Percentiles rank a stretch among this genome's conserved stretches.
Conservation (phyloP, 495 filamentous ascomycete genomes). For the Penicillium silybi region DNA sequence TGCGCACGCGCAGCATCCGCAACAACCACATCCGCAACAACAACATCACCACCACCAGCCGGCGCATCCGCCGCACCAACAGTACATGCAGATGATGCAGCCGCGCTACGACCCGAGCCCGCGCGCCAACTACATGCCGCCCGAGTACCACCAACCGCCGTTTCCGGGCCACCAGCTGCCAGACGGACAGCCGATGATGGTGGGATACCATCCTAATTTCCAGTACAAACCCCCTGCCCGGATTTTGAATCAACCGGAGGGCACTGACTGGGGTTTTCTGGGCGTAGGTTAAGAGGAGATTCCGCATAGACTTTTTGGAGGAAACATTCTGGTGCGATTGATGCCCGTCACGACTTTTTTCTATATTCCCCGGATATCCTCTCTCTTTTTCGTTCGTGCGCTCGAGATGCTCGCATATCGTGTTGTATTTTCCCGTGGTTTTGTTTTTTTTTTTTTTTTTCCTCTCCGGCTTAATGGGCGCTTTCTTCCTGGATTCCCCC, state of each 20-base stretch:
- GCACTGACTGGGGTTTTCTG: slow-evolving; percentile 46
- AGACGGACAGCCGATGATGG: slow-evolving; percentile 35
- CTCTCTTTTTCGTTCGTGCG: neutral
- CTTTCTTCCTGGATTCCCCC: slow-evolving; percentile 10
- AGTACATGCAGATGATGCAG: slow-evolving; percentile 39
- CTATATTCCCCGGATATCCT: slow-evolving; percentile 11
- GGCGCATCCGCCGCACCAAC: slow-evolving; percentile 22
- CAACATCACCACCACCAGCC: slow-evolving; percentile 30
- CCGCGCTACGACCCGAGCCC: slow-evolving; percentile 36
- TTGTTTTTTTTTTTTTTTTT: slow-evolving; percentile 6
- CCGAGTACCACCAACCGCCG: slow-evolving; percentile 32
- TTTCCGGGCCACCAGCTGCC: slow-evolving; percentile 29
- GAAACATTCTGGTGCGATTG: slow-evolving; percentile 14
- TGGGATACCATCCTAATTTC: slow-evolving; percentile 35
- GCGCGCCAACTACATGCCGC: slow-evolving; percentile 34
- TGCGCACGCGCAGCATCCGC: slow-evolving; percentile 33
- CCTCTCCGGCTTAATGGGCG: slow-evolving; percentile 1
- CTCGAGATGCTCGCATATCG: neutral
- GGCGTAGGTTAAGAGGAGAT: slow-evolving; percentile 38
- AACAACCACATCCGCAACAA: slow-evolving; percentile 30
- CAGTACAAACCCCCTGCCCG: slow-evolving; percentile 38
- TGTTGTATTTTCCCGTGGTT: neutral
- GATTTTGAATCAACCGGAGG: slow-evolving; percentile 41
- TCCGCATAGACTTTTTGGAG: slow-evolving; percentile 13
- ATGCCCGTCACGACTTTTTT: slow-evolving; percentile 28